Conservation (phyloP, 2,329 filamentous ascomycete species). For the Cladophialophora bantiana region DNA sequence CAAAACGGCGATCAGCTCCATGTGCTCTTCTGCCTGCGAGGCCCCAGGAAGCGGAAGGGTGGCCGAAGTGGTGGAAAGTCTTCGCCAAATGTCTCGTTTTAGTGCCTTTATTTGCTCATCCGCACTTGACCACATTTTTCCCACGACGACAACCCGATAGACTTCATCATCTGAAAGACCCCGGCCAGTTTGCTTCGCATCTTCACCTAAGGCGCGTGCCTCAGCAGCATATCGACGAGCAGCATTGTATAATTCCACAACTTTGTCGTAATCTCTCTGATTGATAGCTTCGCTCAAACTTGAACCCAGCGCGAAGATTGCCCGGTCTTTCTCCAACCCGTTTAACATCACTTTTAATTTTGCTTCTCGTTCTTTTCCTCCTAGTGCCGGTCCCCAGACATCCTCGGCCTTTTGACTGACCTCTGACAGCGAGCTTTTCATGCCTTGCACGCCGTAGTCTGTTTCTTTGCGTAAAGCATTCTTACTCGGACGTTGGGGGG, state of each 20-base stretch:
- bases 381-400: conserved; percentile 93
- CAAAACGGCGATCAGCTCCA: conserved; percentile 87
- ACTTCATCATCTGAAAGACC: conserved; percentile 78
- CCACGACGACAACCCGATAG: conserved; percentile 85
- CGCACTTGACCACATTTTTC: conserved; percentile 93
- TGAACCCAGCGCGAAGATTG: conserved; percentile 80
- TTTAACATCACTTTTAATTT: conserved; percentile 78
- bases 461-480: conserved; percentile 92
- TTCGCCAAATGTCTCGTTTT: conserved; percentile 89
- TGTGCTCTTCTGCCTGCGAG: conserved; percentile 76
- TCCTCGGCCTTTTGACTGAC: conserved; percentile 94
- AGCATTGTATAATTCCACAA: conserved; percentile 84
- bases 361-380: conserved; percentile 89
- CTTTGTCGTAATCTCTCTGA: conserved; percentile 84
- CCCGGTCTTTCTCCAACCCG: conserved; percentile 78
- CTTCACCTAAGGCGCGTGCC: conserved; percentile 72
- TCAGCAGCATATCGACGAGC: conserved; percentile 84
- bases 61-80: conserved; percentile 72
- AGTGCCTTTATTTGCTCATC: conserved; percentile 84
- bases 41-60: conserved; percentile 59
- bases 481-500: conserved; percentile 72
- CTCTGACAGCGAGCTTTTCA: conserved; percentile 86
- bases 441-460: conserved; percentile 85
- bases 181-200: conserved; percentile 56
- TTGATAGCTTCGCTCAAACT: conserved; percentile 84